Evolutionary conservation across 1,139 yeast species (phyloP).

Genomic region (Candida sp.): DNA sequence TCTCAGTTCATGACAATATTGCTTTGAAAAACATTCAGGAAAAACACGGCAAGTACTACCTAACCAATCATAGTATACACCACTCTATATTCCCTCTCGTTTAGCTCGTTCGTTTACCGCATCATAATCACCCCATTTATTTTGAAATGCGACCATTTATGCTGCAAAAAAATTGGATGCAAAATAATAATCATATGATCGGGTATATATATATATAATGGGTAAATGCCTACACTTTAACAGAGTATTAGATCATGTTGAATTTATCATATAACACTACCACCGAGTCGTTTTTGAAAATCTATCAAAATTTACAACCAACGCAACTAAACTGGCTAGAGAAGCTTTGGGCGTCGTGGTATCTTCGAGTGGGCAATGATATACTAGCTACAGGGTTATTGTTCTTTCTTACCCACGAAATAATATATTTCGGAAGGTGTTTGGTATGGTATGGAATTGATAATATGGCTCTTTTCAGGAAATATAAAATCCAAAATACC

Average conservation of each 20-base stretch:
- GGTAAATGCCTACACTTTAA: too few species aligned
- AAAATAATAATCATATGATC: background rate
- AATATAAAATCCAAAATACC: constrained; percentile 42
- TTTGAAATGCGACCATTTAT: background rate
- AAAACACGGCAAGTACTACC: too few species aligned
- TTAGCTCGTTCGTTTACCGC: background rate
- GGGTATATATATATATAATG: too few species aligned
- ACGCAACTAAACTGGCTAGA: constrained; percentile 17
- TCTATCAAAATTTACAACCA: constrained; percentile 16
- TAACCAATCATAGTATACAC: too few species aligned
- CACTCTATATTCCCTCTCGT: background rate
- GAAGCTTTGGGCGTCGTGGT: constrained; percentile 42
- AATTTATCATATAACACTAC: background rate
- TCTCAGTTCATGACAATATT: too few species aligned
- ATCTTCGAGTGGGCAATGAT: constrained; percentile 39
- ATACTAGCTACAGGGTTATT: constrained; percentile 45
- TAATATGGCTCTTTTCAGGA: constrained; percentile 37
- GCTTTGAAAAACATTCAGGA: too few species aligned
- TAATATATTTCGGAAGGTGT: constrained; percentile 44
- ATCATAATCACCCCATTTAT: background rate
- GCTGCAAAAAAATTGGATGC: background rate
- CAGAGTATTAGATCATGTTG: background rate
- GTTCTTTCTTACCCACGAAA: constrained; percentile 39
- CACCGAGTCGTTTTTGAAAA: constrained; percentile 10
- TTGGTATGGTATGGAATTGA: constrained; percentile 46